phyloP scores from a whole-genome alignment of 305 asterid genomes.

The Withania somnifera region DNA sequence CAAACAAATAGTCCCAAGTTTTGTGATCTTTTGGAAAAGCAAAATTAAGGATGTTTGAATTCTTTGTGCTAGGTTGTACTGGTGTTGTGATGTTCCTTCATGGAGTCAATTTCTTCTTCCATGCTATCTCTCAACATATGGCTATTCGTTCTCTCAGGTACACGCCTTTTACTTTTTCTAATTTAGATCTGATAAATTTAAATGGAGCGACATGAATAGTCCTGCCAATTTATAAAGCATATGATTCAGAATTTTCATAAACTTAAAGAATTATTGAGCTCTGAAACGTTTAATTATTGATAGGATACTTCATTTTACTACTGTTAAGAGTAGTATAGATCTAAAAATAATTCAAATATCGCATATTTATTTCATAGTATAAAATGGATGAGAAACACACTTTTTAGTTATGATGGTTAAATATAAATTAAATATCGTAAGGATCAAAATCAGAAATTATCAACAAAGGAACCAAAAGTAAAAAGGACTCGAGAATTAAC shows the following conservation, averaged over 20 bases:
- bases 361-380: too few species aligned
- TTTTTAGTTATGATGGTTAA: too few species aligned
- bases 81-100: conserved; percentile 62
- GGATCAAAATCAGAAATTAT: too few species aligned
- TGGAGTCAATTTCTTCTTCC: conserved; percentile 52
- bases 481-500: background rate
- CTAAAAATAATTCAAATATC: too few species aligned
- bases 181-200: background rate
- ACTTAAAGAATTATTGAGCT: background rate
- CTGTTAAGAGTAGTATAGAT: too few species aligned
- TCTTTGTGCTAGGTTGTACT: conserved; percentile 53
- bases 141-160: conserved; percentile 44
- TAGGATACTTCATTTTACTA: too few species aligned
- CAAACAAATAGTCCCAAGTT: background rate
- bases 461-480: too few species aligned
- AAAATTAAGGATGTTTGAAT: conserved; percentile 30
- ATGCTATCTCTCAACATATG: conserved; percentile 30
- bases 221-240: background rate
- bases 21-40: background rate
- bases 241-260: background rate
- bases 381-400: too few species aligned
- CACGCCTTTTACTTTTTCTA: background rate
- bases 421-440: too few species aligned
- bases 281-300: background rate
- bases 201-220: background rate